Base-by-base conservation (phyloP, 805 yeast genomes). In the Komagataella phaffii region DNA sequence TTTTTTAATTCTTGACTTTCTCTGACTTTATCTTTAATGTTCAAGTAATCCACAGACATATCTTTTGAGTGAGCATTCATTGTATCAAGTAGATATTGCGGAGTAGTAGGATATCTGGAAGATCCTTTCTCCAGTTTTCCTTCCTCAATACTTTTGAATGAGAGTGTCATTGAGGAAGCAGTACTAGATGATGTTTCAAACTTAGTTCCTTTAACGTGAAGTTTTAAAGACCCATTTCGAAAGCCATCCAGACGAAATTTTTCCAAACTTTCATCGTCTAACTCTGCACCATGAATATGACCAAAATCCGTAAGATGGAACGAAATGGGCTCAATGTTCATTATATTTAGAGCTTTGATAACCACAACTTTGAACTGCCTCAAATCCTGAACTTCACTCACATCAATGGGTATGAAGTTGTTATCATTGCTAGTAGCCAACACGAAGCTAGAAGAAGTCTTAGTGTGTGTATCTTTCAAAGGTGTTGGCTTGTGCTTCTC, bases 281-380 rank as follows among this genome's bases (percentile, higher is more conserved):
- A 57, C 0, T 80, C 70, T 4, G 68, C 75, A 24, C 89, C 91
- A 24, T 75, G 73, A 14, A 72, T 71, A 49, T 80, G 69, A 18
- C 80, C 79, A 61, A 81, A 79, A 50, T 88, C 95, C 0, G 95
- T 84, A 54, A 88, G 63, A 56, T 82, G 84, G 46, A 80, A 70
- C 1, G 74, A 61, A 14, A 68, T 59, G 4, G 71, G 71, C 2
- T 64, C 58, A 7, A 64, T 60, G 0, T 72, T 61, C 21, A 49
- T 56, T 18, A 72, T 53, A 12, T 61, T 69, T 17, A 81, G 58
- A 2, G 66, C 62, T 1, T 67, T 61, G 0, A 73, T 61, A 17
- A 81, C 55, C 8, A 60, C 58, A 2, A 60, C 61, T 54, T 76
- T 81, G 30, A 78, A 66, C 1, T 65, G 67, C 0, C 60, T 65